Evolutionary conservation across 345 rosid genomes (phyloP), one percentile per base, ranked within the genome.

Genomic region (Gynandropsis gynandra): DNA sequence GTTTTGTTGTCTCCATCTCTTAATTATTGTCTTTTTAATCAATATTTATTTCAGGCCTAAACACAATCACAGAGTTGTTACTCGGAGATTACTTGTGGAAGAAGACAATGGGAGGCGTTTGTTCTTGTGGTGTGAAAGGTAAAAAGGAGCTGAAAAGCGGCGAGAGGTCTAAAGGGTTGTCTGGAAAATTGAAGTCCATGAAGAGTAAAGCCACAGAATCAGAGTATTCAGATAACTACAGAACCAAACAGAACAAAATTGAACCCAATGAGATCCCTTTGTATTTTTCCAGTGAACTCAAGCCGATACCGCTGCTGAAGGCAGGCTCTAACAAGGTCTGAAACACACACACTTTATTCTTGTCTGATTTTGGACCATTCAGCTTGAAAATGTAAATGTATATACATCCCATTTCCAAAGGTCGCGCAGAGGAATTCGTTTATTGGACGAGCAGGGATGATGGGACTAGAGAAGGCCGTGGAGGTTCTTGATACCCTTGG

Each of bases 401-500:
- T 32, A 47, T 40, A 53, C 13, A 16, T 20, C 37, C 24, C 27
- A 4, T 44, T 4, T 15, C 6, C 2, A 31, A 13, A 78, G 96
- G 52, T 47, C 43, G 37, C 47, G 42, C 76, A 73, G 42, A 79
- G 59, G 76, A 74, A 66, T 41, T 77, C 87, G 31, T 65, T 79
- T 72, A 57, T 76, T 11, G 98, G 85, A 69, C 74, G 71, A 54
- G 85, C 82, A 3, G 77, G 92, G 24, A 52, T 67, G 3, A 58
- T 70, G 40, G 82, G 94, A 27, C 42, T 90, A 31, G 87, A 82
- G 66, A 82, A 72, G 70, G 87, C 95, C 3, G 83, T 82, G 1
- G 87, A 72, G 37, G 83, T 79, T 63, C 42, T 90, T 16, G 96
- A 82, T 63, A 78, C 83, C 40, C 60, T 87, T 4, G 96, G 95